Evolutionary conservation across 2,329 filamentous ascomycete genomes (phyloP).

Genomic region (Fusarium sp.): DNA sequence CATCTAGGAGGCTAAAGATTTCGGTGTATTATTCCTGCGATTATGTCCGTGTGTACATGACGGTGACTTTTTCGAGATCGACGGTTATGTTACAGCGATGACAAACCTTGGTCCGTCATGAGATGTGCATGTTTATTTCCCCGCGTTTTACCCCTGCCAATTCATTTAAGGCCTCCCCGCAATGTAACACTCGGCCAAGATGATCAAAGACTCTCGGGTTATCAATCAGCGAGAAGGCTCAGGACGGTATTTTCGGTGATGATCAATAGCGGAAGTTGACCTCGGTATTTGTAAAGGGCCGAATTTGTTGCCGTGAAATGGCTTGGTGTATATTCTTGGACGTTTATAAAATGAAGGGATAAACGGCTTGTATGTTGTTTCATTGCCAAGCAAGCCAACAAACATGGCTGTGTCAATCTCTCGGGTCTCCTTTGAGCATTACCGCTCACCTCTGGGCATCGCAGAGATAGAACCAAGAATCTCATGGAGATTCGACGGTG

Average conservation of each 20-base stretch:
- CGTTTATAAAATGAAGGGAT: not conserved
- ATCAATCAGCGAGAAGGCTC: not conserved
- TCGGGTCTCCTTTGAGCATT: slow-evolving; percentile 57
- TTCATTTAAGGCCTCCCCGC: not conserved
- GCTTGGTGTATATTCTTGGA: rapidly evolving
- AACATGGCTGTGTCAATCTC: slow-evolving; percentile 55
- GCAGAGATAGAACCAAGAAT: slow-evolving; percentile 57
- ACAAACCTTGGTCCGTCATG: not conserved
- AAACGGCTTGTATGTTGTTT: no score
- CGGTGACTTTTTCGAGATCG: not conserved
- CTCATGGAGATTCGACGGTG: slow-evolving; percentile 59
- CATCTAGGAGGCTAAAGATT: rapidly evolving
- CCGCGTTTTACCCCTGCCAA: not conserved
- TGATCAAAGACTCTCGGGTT: not conserved
- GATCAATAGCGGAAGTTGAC: not conserved
- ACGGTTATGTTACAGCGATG: not conserved
- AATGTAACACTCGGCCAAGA: not conserved
- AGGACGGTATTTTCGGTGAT: not conserved
- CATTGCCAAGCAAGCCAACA: not conserved
- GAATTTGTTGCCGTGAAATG: not conserved
- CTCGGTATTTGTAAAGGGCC: not conserved
- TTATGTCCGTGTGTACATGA: no score
- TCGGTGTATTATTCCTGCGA: not conserved
- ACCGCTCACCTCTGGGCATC: slow-evolving; percentile 57
- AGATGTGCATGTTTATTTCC: not conserved